These are phyloP conservation scores for Fomitopsis palustris DNA, from an alignment of 1,284 basidiomycete species.

Conservation along the genomic window DNA sequence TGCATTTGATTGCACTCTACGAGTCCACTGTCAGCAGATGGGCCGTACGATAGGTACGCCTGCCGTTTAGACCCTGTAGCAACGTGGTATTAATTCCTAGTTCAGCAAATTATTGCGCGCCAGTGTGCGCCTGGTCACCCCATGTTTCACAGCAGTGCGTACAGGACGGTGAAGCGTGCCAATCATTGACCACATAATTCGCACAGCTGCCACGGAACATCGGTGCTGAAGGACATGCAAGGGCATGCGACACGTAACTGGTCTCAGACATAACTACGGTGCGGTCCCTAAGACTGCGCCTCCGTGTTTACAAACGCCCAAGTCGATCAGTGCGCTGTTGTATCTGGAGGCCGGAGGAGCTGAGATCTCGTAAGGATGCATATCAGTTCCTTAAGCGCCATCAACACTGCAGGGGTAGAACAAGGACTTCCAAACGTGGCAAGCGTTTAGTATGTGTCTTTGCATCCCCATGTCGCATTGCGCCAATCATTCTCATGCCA, in stretches of 20 bases:
- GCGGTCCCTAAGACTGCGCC: not conserved
- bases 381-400: not conserved
- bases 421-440: not conserved
- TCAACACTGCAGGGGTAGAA: not conserved
- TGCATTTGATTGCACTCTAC: too few species aligned
- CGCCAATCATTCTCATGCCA: not conserved
- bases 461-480: not conserved
- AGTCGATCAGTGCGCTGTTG: not conserved
- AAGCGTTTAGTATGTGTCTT: not conserved
- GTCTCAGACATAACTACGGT: not conserved
- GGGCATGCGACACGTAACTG: not conserved
- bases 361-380: too few species aligned
- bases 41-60: too few species aligned
- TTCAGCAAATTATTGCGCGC: too few species aligned
- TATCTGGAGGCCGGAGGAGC: too few species aligned
- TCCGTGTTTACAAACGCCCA: too few species aligned
- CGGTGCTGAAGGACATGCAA: not conserved
- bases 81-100: too few species aligned
- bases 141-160: too few species aligned
- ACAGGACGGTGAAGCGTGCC: not conserved
- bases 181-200: not conserved
- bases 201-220: not conserved
- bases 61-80: too few species aligned
- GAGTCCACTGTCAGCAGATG: too few species aligned
- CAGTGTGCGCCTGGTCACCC: too few species aligned